Conservation (phyloP, 164 flowering plant species). For the Liriodendron chinense region DNA sequence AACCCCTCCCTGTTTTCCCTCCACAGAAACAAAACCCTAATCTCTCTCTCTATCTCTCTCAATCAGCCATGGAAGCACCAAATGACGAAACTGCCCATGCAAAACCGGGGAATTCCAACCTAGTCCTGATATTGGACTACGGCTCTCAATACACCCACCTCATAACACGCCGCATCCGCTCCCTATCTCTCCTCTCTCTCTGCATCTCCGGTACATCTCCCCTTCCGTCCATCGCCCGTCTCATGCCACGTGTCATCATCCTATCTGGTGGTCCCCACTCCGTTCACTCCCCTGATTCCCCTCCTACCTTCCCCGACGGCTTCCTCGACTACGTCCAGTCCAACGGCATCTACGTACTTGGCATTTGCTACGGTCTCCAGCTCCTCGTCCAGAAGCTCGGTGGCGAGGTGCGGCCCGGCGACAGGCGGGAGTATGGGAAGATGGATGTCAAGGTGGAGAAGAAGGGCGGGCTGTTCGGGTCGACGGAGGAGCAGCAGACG, state of each 20-base stretch:
- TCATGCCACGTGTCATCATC: conserved; percentile 69
- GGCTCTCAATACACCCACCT: conserved; percentile 97
- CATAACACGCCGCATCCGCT: conserved; percentile 87
- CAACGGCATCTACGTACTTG: conserved; percentile 66
- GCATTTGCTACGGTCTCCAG: conserved; percentile 92
- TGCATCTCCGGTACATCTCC: conserved; percentile 81
- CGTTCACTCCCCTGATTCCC: conserved; percentile 52
- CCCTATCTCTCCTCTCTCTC: conserved; percentile 76
- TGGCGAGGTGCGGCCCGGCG: conserved; percentile 67
- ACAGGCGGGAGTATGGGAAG: conserved; percentile 87
- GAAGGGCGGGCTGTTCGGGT: conserved; percentile 44
- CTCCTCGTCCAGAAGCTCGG: conserved; percentile 86
- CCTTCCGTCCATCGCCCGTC: conserved; percentile 54
- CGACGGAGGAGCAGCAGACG: conserved; percentile 55
- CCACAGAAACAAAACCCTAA: no score
- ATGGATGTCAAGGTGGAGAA: conserved; percentile 72
- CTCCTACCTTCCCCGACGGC: conserved; percentile 72
- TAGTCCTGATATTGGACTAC: conserved; percentile 77
- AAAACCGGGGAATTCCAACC: conserved; percentile 15
- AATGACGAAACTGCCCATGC: neutral
- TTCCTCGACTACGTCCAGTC: conserved; percentile 63
- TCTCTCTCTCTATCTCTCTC: neutral
- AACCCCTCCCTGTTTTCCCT: no score
- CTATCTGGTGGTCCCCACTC: conserved; percentile 97
- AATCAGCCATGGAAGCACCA: neutral